Base-by-base conservation (phyloP, 352 stramenopile genomes). In the Phytopythium kandeliae region DNA sequence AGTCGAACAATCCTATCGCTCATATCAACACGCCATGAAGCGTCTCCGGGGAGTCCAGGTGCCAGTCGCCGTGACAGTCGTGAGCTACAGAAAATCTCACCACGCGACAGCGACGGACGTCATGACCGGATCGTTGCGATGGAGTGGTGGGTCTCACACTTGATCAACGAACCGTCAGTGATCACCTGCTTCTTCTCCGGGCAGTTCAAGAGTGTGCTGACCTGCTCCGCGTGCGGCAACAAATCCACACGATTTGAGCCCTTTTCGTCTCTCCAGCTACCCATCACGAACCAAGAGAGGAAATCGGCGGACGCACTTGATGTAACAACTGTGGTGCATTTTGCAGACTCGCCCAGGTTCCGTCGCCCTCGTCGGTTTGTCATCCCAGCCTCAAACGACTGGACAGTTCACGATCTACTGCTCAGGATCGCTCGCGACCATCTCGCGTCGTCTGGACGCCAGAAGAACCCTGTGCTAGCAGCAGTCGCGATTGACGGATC, bases 91-190 rank as follows among this genome's bases (percentile, higher is more conserved):
- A 28, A 47, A 15, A 54, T 77, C 26, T 44, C 51, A 15, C 64
- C 97, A 25, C 68, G 83, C 16, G 96, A 99, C 69, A 96, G 85
- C 42, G 82, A 98, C 57, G 92, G 88, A n/a, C 78, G 95, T 6
- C 79, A 86, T 2, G 96, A 99, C 63, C 73, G 70, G 0, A 81
- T 96, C 46, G 75, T 99, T 7, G 96, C 96, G 25, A 85, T 96
- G 35, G 97, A 98, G 57, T 99, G 96, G 94, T 99, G 97, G 97
- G 71, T 86, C 10, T 94, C 97, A 42, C 93, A 99, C 62, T 74
- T 99, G 22, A 77, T 96, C 41, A 60, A 92, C 40, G 96, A 99
- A 55, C 80, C 96, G 25, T 98, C 86, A 13, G 89, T 98, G 17
- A 85, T 99, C 44, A 96, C 97, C 2, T 86, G 89, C 17, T 71